Evolutionary conservation across 129 eudicot species (phyloP), one percentile per base, ranked within the genome.

Genomic region (Flaveria ramosissima): DNA sequence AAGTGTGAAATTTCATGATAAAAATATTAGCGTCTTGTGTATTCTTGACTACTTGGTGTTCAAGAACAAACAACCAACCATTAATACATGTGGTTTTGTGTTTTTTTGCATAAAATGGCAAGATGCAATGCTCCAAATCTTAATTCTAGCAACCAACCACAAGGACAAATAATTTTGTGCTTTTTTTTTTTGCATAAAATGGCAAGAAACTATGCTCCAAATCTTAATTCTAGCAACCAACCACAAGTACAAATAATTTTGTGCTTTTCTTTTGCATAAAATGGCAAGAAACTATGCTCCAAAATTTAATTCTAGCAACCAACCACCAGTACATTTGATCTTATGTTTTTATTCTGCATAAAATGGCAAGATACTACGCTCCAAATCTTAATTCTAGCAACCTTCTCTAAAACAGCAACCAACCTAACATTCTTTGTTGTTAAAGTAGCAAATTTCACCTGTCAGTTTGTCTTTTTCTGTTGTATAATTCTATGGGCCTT

Each of bases 151-250:
- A 48, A 63, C 12, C 45, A 63, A 63, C 10, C 43, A 62, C 26
- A 23, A 62, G 6, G 15, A 15, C 20, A 27, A 4, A 27, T 15
- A 9, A 27, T 14, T 62, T 27, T 62, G 45, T 27, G 7, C 21
- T 60, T 14, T 62, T 62, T 62, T 62, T 6, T 62, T 60, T 4
- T 30, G 68, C 68, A 62, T 62, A 62, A 62, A 27, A 62, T 62
- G 68, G 68, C 43, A 62, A 26, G 20, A 27, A 24, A 61, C 41
- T 26, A 61, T 6, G 20, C 17, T n/a, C n/a, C n/a, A n/a, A n/a
- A n/a, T 21, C 41, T 11, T 61, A 61, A 61, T 61, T 61, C 42
- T 61, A 12, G 19, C 41, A 14, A 62, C 68, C 45, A 30, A 30
- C 36, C 36, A 30, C 36, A 1, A 4, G 36, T 4, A 30, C 6